Conservation (phyloP, 306 rosid species). For the Boehmeria nivea region DNA sequence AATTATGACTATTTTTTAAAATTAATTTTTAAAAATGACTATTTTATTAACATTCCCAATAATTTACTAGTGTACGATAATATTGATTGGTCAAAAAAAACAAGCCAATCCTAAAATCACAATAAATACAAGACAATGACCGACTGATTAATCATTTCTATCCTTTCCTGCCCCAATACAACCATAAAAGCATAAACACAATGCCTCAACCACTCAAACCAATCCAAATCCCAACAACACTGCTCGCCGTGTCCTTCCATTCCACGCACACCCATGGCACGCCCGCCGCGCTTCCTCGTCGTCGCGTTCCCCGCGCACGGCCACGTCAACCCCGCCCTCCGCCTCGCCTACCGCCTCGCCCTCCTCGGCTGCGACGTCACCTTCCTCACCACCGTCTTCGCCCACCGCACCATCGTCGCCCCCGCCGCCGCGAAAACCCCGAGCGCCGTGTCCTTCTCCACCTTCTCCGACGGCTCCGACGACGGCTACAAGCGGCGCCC, state of each 20-base stretch:
- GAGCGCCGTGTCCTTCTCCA: conserved; percentile 7
- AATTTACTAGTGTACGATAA: no score
- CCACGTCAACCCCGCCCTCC: conserved; percentile 36
- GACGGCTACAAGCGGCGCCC: conserved; percentile 8
- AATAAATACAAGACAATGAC: no score
- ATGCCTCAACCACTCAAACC: not conserved
- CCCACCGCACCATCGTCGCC: conserved; percentile 16
- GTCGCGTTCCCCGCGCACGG: conserved; percentile 26
- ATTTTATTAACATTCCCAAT: no score
- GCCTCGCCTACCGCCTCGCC: conserved; percentile 31
- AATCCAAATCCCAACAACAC: not conserved
- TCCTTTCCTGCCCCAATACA: no score
- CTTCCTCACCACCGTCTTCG: conserved; percentile 13
- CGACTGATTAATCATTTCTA: no score
- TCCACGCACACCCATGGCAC: not conserved
- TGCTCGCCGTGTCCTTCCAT: not conserved
- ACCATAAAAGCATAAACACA: no score
- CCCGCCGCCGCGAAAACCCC: not conserved
- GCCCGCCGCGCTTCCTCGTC: conserved; percentile 16
- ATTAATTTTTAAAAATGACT: no score
- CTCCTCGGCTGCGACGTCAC: conserved; percentile 25
- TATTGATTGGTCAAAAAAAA: no score
- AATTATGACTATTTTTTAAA: no score
- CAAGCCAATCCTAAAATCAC: no score
- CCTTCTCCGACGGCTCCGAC: conserved; percentile 38